Evolutionary conservation across 164 flowering plant genomes (phyloP), one percentile per base, ranked within the genome.

Genomic region (Magnolia sinica): DNA sequence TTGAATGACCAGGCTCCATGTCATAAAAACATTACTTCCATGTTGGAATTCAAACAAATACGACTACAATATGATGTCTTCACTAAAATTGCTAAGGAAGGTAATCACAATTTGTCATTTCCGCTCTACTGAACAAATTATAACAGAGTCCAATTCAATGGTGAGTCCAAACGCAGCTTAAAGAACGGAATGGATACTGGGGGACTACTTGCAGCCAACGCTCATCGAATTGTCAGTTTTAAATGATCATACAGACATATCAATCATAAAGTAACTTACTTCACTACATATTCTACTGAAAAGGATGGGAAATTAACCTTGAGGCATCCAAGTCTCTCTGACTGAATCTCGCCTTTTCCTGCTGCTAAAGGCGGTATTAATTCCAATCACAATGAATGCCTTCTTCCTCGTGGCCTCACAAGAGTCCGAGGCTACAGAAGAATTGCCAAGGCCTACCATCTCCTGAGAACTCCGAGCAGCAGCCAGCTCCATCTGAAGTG

Each of bases 351-450:
- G 86, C 79, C 91, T 85, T 82, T 78, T 87, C 76, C 91, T 84
- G 72, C 91, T 89, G 77, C 98, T 95, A 79, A 95, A 95, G 50
- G 98, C 98, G 50, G 98, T 93, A 76, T 95, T 95, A 24, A 95
- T 95, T 64, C 98, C 98, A 77, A 95, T 93, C 49, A 96, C 98
- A 80, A 93, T 83, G 79, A 93, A 93, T 2, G 88, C 92, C 81
- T 89, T 93, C 86, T 88, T 83, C 82, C 74, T 88, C 2, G 86
- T 83, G 9, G 74, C 80, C 13, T 83, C 84, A 29, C 52, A 82
- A 73, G 84, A 64, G 74, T 84, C 66, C 66, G 52, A 2, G 74
- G 49, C 23, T 68, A 58, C 19, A 81, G 74, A 64, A 6, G 87
- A 82, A 49, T 72, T 80, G 49, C 79, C 82, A 14, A 72, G 68